Evolutionary conservation across 2,329 filamentous ascomycete genomes (phyloP).

Genomic region (Colletotrichum chlorophyti): DNA sequence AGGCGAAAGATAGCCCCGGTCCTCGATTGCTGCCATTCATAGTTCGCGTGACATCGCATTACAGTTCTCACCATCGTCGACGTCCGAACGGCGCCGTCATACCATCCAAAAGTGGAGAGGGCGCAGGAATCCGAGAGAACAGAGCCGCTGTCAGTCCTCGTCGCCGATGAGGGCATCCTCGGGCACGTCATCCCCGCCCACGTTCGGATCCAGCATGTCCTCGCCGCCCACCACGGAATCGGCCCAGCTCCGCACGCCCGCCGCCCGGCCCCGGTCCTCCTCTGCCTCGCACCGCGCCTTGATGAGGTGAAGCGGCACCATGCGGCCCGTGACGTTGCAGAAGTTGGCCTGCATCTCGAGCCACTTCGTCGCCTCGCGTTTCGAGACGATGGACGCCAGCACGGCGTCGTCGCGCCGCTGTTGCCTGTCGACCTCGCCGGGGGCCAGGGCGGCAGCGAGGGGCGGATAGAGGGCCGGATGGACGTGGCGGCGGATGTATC

Average conservation of each 20-base stretch:
- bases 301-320: conserved; percentile 47
- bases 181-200: conserved; percentile 9
- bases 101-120: too few species aligned
- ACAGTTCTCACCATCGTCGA: too few species aligned
- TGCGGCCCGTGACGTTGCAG: conserved; percentile 49
- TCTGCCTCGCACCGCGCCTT: conserved; percentile 41
- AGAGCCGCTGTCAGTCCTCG: conserved; percentile 3
- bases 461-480: conserved; percentile 39
- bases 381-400: conserved; percentile 43
- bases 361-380: conserved; percentile 42
- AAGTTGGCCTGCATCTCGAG: conserved; percentile 52
- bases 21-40: too few species aligned
- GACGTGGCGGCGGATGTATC: conserved; percentile 41
- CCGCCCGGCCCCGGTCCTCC: conserved; percentile 31
- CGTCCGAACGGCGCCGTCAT: too few species aligned
- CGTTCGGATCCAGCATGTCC: conserved; percentile 23
- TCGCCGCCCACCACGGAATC: conserved; percentile 13
- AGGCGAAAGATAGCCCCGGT: too few species aligned
- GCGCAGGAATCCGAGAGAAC: neutral
- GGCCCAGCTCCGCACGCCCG: conserved; percentile 23
- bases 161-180: conserved; percentile 21
- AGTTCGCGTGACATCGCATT: too few species aligned
- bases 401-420: conserved; percentile 40
- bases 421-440: conserved; percentile 14
- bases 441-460: conserved; percentile 29